Evolutionary conservation across 495 filamentous ascomycete genomes (phyloP).

Genomic region (Melanomma pulvis-pyrius): DNA sequence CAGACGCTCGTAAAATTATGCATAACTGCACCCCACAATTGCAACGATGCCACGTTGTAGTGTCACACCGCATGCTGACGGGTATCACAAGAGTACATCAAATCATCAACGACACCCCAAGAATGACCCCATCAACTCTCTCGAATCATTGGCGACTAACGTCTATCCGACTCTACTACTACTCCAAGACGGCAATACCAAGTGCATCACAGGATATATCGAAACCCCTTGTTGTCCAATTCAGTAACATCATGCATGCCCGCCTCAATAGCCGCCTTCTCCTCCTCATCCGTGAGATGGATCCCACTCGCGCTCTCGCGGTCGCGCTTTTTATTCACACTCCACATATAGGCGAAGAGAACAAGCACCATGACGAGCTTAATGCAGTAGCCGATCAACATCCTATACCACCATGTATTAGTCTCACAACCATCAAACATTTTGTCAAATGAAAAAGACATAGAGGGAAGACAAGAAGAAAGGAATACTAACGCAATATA

Average conservation of each 20-base stretch:
- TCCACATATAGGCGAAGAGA: slow-evolving; percentile 58
- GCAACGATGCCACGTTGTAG: too few relatives aligned
- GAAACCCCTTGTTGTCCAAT: slow-evolving; percentile 59
- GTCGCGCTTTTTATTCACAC: slow-evolving; percentile 58
- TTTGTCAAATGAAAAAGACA: not conserved
- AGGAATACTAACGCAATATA: slow-evolving; percentile 51
- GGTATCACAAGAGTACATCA: too few relatives aligned
- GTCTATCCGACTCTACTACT: too few relatives aligned
- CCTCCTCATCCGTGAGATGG: slow-evolving; percentile 43
- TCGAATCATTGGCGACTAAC: too few relatives aligned
- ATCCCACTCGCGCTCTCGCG: slow-evolving; percentile 45
- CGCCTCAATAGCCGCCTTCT: slow-evolving; percentile 54
- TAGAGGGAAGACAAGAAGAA: not conserved
- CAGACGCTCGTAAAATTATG: too few relatives aligned
- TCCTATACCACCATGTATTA: slow-evolving; percentile 34
- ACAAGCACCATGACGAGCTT: slow-evolving; percentile 54
- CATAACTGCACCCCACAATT: too few relatives aligned
- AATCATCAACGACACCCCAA: too few relatives aligned
- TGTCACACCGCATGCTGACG: too few relatives aligned
- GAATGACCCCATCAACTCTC: too few relatives aligned
- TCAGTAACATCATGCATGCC: slow-evolving; percentile 63
- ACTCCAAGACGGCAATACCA: too few relatives aligned
- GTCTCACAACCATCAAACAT: not conserved
- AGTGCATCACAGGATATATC: slow-evolving; percentile 50
- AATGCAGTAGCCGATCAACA: slow-evolving; percentile 56